Conservation (phyloP, 371 early-diverging fungal species). For the Rhizomucor pusillus region DNA sequence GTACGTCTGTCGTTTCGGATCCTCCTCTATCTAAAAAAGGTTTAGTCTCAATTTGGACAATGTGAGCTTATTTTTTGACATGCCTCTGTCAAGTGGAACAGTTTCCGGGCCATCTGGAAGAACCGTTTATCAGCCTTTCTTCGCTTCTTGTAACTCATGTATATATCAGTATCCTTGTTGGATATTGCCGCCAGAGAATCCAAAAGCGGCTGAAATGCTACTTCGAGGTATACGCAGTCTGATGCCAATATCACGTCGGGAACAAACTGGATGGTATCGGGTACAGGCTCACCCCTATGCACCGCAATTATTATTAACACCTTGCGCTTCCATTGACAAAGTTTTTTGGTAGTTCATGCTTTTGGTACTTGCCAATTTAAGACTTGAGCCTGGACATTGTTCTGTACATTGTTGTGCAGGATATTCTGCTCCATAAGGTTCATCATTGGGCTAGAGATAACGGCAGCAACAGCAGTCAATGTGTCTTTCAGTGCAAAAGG, state of each 20-base stretch:
- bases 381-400: slow-evolving; percentile 17
- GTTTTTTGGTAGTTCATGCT: background rate
- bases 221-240: slow-evolving; percentile 50
- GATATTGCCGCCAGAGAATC: slow-evolving; percentile 32
- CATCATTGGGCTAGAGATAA: slow-evolving; percentile 33
- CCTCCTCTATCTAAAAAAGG: slow-evolving; percentile 17
- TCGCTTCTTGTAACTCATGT: slow-evolving; percentile 39
- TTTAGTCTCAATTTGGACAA: background rate
- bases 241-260: slow-evolving; percentile 46
- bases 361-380: slow-evolving; percentile 37
- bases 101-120: slow-evolving; percentile 40
- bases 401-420: slow-evolving; percentile 18
- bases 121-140: slow-evolving; percentile 51
- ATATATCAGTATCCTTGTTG: slow-evolving; percentile 30
- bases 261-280: slow-evolving; percentile 6
- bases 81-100: slow-evolving; percentile 33
- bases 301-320: background rate
- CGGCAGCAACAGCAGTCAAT: background rate
- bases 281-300: slow-evolving; percentile 32
- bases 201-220: slow-evolving; percentile 41
- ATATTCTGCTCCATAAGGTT: slow-evolving; percentile 41
- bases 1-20: slow-evolving; percentile 28
- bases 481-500: too few species aligned
- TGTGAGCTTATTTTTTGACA: background rate
- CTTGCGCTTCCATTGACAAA: background rate